A percentile compares a stretch with the other conserved stretches of the same genome.
Evolutionary conservation across 2,329 filamentous ascomycete genomes (phyloP).

Genomic region (Curvularia sp.): DNA sequence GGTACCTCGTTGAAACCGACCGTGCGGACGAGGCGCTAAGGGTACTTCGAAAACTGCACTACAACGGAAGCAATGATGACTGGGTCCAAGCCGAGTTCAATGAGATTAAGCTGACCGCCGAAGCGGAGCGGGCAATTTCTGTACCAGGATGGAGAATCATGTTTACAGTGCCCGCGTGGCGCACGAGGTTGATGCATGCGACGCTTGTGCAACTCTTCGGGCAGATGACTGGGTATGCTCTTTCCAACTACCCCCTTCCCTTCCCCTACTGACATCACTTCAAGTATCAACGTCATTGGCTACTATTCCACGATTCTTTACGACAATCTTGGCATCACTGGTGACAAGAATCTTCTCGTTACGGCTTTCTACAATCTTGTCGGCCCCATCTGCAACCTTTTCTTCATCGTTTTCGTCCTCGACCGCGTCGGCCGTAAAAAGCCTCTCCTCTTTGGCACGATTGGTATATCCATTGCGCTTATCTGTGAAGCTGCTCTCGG

Average conservation of each 20-base stretch:
- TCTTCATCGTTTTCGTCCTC: slow-evolving; percentile 66
- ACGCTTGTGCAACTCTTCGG: slow-evolving; percentile 70
- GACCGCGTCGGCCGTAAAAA: slow-evolving; percentile 60
- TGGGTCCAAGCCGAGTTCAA: slow-evolving; percentile 66
- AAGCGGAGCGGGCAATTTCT: slow-evolving; percentile 64
- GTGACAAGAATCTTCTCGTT: slow-evolving; percentile 61
- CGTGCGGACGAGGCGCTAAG: slow-evolving; percentile 62
- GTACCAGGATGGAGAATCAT: slow-evolving; percentile 63
- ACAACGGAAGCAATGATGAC: slow-evolving; percentile 62
- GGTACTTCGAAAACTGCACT: slow-evolving; percentile 60
- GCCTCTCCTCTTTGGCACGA: slow-evolving; percentile 62
- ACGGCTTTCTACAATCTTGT: slow-evolving; percentile 68
- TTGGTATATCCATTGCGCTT: slow-evolving; percentile 64
- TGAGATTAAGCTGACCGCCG: slow-evolving; percentile 68
- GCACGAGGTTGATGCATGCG: slow-evolving; percentile 68
- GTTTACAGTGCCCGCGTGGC: slow-evolving; percentile 65
- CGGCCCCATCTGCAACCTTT: slow-evolving; percentile 63
- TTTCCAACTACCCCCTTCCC: background rate
- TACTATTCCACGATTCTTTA: slow-evolving; percentile 70
- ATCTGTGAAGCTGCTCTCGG: slow-evolving; percentile 67
- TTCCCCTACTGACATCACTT: slow-evolving; percentile 10
- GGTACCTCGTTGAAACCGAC: slow-evolving; percentile 56
- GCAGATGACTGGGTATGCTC: slow-evolving; percentile 64
- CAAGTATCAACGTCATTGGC: slow-evolving; percentile 63
- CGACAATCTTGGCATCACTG: slow-evolving; percentile 63